Evolutionary conservation across 169 alveolate genomes (phyloP).

Genomic region (Eimeria praecox): DNA sequence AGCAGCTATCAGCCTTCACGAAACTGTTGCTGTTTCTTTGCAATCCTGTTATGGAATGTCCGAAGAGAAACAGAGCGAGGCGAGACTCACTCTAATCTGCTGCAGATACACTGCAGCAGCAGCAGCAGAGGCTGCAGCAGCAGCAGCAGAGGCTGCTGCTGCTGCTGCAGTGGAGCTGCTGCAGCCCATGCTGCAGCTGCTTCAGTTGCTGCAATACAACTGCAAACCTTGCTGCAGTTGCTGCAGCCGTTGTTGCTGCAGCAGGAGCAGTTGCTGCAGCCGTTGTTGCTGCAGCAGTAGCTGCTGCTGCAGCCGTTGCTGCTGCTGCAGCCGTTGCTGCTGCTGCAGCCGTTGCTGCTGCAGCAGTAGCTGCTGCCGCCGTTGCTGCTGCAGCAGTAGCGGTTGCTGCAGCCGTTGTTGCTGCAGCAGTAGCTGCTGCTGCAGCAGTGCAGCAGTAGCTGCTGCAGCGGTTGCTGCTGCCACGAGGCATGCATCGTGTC

Average conservation of each 20-base stretch:
- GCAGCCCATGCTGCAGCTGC: too few species aligned
- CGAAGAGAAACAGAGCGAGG: slow-evolving; percentile 3
- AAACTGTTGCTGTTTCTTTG: neutral
- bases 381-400: neutral
- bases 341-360: neutral
- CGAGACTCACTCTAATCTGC: neutral
- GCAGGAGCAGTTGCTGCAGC: too few species aligned
- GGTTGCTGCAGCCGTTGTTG: too few species aligned
- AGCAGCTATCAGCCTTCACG: slow-evolving; percentile 14
- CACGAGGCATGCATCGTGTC: neutral
- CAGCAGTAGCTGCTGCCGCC: neutral
- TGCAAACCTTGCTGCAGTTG: neutral
- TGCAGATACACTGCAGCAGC: neutral
- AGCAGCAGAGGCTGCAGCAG: neutral
- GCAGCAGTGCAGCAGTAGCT: neutral
- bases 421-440: neutral
- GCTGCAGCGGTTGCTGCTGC: too few species aligned
- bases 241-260: too few species aligned
- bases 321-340: too few species aligned
- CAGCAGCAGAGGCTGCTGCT: neutral
- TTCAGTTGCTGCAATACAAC: neutral
- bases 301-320: too few species aligned
- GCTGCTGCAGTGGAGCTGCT: neutral
- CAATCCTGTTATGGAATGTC: neutral
- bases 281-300: too few species aligned